Percentiles rank a stretch among this genome's conserved stretches.
These are phyloP conservation scores for Fusarium proliferatum DNA, from an alignment of 2,329 filamentous ascomycete species.

Conservation along the genomic window DNA sequence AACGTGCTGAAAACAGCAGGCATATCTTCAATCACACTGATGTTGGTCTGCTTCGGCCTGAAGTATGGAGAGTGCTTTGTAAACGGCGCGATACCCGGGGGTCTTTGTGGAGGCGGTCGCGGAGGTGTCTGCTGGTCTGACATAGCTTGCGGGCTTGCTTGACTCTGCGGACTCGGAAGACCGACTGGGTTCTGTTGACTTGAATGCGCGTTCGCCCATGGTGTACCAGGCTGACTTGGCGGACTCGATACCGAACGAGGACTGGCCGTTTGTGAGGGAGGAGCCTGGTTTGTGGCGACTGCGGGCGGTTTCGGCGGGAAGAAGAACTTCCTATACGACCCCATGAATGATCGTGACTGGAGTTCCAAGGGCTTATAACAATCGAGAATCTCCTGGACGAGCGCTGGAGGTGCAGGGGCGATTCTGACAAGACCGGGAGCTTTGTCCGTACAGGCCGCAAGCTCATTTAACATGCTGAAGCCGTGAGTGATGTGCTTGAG, in stretches of 20 bases:
- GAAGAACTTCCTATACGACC: slow-evolving; percentile 52
- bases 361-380: slow-evolving; percentile 54
- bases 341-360: slow-evolving; percentile 54
- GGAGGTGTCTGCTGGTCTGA: slow-evolving; percentile 33
- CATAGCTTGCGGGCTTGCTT: slow-evolving; percentile 45
- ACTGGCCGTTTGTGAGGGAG: slow-evolving; percentile 10
- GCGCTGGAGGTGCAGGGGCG: slow-evolving; percentile 50
- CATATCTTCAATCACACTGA: slow-evolving; percentile 49
- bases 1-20: slow-evolving; percentile 47
- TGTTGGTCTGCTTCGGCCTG: slow-evolving; percentile 46
- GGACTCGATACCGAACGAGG: slow-evolving; percentile 34
- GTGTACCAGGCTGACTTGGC: slow-evolving; percentile 44
- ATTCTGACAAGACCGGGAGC: slow-evolving; percentile 53
- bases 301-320: slow-evolving; percentile 40
- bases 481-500: slow-evolving; percentile 56
- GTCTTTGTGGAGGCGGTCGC: slow-evolving; percentile 38
- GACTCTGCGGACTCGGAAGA: slow-evolving; percentile 51
- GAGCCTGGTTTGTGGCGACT: slow-evolving; percentile 1
- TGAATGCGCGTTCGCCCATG: slow-evolving; percentile 28
- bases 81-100: slow-evolving; percentile 51
- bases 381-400: slow-evolving; percentile 54
- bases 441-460: slow-evolving; percentile 51
- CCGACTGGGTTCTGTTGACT: slow-evolving; percentile 27
- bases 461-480: slow-evolving; percentile 55
- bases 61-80: slow-evolving; percentile 54